phyloP scores from a whole-genome alignment of 192 early-diverging fungal genomes.

The Podila epicladia region DNA sequence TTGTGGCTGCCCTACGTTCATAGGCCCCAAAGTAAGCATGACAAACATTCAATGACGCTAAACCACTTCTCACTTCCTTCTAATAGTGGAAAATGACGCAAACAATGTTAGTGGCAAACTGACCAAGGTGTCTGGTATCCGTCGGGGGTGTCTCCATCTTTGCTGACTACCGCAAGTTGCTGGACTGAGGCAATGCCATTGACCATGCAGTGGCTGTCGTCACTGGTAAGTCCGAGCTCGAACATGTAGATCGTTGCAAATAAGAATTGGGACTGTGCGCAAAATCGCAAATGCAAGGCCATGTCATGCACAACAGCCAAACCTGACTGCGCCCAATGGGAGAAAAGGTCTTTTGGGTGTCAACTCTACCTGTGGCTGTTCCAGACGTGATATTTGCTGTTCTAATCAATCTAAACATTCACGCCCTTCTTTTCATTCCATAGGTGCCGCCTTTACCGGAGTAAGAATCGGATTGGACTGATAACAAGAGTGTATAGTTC shows the following conservation, averaged over 20 bases:
- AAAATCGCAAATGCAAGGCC: too few species aligned
- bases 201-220: constrained; percentile 73
- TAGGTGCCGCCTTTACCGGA: constrained; percentile 56
- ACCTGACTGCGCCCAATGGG: too few species aligned
- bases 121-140: constrained; percentile 42
- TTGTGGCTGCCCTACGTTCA: neutral
- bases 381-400: too few species aligned
- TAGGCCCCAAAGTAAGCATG: too few species aligned
- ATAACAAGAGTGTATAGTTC: too few species aligned
- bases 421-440: neutral
- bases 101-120: constrained; percentile 32
- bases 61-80: neutral
- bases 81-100: constrained; percentile 26
- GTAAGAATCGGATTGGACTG: constrained; percentile 15
- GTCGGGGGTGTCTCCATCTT: constrained; percentile 55
- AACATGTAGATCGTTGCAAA: neutral
- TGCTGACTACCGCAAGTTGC: constrained; percentile 63
- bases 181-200: constrained; percentile 64
- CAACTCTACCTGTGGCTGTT: too few species aligned
- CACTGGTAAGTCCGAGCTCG: constrained; percentile 52
- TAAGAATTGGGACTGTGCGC: too few species aligned
- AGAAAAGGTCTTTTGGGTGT: neutral
- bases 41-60: neutral
- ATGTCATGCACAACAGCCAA: too few species aligned
- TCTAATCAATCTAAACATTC: too few species aligned